A percentile compares a stretch with the other conserved stretches of the same genome.
These are phyloP conservation scores for Toxicodendron radicans DNA, from an alignment of 345 rosid genomes.

Conservation along the genomic window DNA sequence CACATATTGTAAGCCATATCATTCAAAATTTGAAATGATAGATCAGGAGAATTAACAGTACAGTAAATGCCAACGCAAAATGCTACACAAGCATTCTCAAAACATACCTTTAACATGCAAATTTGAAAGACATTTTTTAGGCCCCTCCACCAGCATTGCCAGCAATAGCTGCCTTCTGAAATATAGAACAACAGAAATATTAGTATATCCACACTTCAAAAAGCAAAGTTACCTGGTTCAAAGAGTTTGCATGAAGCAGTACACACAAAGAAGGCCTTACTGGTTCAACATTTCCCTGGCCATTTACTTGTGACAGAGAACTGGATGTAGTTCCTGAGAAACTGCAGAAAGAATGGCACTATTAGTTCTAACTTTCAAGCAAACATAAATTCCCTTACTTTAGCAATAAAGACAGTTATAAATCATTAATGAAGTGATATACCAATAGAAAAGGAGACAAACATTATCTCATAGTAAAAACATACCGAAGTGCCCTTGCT, in stretches of 20 bases:
- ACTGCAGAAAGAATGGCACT: slow-evolving; percentile 33
- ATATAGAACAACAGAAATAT: slow-evolving; percentile 9
- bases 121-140: slow-evolving; percentile 30
- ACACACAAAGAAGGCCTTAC: slow-evolving; percentile 30
- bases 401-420: background rate
- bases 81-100: background rate
- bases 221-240: background rate
- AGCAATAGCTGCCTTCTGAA: slow-evolving; percentile 64
- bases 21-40: background rate
- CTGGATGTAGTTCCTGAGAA: slow-evolving; percentile 54
- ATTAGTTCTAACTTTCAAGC: slow-evolving; percentile 7
- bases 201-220: background rate
- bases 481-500: slow-evolving; percentile 79
- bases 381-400: background rate
- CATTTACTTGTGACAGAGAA: slow-evolving; percentile 49
- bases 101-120: slow-evolving; percentile 39
- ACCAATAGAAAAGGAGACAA: background rate
- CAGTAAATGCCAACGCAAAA: background rate
- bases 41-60: background rate
- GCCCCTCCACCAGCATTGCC: slow-evolving; percentile 62
- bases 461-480: slow-evolving; percentile 5
- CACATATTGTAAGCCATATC: background rate
- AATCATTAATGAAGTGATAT: slow-evolving; percentile 1
- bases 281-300: slow-evolving; percentile 46
- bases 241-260: background rate